Evolutionary conservation across 768 basidiomycete genomes (phyloP), one percentile per base, ranked within the genome.

Genomic region (Boletus reticuloceps): DNA sequence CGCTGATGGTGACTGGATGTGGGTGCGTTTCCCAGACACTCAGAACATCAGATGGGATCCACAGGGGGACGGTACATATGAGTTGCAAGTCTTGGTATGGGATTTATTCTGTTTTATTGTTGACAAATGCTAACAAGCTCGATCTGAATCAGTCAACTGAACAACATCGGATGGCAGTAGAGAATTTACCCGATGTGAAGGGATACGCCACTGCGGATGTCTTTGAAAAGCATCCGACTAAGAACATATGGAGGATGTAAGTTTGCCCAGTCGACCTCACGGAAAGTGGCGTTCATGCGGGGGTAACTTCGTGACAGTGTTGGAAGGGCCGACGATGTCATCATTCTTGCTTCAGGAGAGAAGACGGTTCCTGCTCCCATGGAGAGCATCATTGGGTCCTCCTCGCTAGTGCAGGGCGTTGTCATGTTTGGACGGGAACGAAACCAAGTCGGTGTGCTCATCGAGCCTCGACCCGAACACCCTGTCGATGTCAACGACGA

Each of bases 191-290:
- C 2, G 80, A 77, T 3, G 58, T 61, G 17, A 64, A 68, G 20
- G 77, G 73, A 12, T 80, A 78, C 44, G 68, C 76, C 2, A 79
- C 78, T 2, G 63, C 69, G 1, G 81, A 81, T 60, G 42, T 81
- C 3, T 65, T 82, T 16, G 54, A 70, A 1, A 71, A 74, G 27
- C 81, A 82, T 59, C 77, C 81, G 0, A 73, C 71, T 0, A 74
- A 72, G 6, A 68, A 74, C 1, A 40, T 72, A 16, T 83, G 69
- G 71, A 72, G 61, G 49, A 61, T 82, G 37, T 62, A 37, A n/a
- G 69, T 50, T 5, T 5, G 1, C 12, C 9, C 7, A 2, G 14
- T 4, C 39, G 2, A 1, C 37, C 22, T n/a, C 3, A 1, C 25
- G 4, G 2, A 8, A 29, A 13, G 9, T 37, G 1, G 2, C 13